phyloP scores from a whole-genome alignment of 2,329 filamentous ascomycete species.

The Ophiostoma tasmaniense region DNA sequence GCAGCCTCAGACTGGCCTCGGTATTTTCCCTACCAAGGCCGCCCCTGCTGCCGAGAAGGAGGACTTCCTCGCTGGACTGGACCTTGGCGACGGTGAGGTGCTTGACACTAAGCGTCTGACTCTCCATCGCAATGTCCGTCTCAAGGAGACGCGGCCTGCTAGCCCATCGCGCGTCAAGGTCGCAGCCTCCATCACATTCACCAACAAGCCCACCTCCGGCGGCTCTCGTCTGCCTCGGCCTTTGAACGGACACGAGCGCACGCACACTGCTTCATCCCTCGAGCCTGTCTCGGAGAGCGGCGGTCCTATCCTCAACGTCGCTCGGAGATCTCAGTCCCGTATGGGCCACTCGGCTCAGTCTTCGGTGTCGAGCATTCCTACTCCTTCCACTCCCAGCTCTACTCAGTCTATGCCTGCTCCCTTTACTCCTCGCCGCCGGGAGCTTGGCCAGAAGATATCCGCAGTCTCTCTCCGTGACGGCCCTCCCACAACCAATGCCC shows the following conservation, averaged over 20 bases:
- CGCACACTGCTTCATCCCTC: slow-evolving; percentile 62
- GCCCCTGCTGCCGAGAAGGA: slow-evolving; percentile 46
- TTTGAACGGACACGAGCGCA: slow-evolving; percentile 56
- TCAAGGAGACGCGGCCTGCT: slow-evolving; percentile 61
- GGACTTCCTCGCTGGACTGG: slow-evolving; percentile 78
- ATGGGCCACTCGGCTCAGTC: slow-evolving; percentile 61
- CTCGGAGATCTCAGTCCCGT: slow-evolving; percentile 57
- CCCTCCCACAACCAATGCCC: slow-evolving; percentile 56
- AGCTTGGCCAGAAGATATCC: slow-evolving; percentile 48
- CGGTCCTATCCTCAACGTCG: slow-evolving; percentile 52
- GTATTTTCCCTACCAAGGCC: slow-evolving; percentile 18
- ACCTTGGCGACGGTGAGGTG: slow-evolving; percentile 74
- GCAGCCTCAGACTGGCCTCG: background rate
- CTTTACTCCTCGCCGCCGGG: slow-evolving; percentile 52
- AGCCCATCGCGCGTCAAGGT: slow-evolving; percentile 66
- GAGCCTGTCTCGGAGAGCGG: slow-evolving; percentile 90
- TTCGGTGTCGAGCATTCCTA: slow-evolving; percentile 55
- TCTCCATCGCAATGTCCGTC: slow-evolving; percentile 83
- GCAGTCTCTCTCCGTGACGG: slow-evolving; percentile 47
- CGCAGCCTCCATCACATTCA: slow-evolving; percentile 83
- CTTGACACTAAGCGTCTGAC: slow-evolving; percentile 75
- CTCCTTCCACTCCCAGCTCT: slow-evolving; percentile 51
- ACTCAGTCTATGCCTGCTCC: slow-evolving; percentile 42
- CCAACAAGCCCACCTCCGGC: slow-evolving; percentile 44
- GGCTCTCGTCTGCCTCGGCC: slow-evolving; percentile 73